Base-by-base conservation (phyloP, 2,329 filamentous ascomycete genomes). In the Trichophyton verrucosum region DNA sequence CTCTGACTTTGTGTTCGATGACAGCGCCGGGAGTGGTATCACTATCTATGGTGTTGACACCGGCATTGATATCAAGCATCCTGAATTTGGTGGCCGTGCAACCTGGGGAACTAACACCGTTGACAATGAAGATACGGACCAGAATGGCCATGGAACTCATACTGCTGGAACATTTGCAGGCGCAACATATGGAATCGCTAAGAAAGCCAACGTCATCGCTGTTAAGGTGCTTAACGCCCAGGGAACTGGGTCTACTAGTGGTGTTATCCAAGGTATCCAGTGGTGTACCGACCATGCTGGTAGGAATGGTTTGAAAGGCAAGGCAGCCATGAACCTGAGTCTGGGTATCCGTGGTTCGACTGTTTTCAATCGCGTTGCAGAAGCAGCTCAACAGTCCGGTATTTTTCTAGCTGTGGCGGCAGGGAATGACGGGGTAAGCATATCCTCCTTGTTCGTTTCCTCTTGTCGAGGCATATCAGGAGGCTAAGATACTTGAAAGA, bases 191-290 rank as follows among this genome's bases (percentile, higher is more conserved):
- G 74, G 74, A 58, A 66, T 76, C 58, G 70, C 74, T 30, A 75
- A 75, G 65, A 70, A 71, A 60, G 68, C 73, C 27, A 70, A 64
- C 17, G 61, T 76, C 22, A 65, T 75, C 46, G 78, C 78, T 51
- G 77, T 83, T 60, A 81, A 80, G 68, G 79, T 72, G 63, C 73
- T 80, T 17, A 75, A 75, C 56, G 72, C 71, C 24, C 68, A 76
- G 13, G 77, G 78, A 51, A 72, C 73, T 51, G 80, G 80, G 30
- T 76, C 72, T 22, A 74, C 72, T 51, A 71, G 73, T 30, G 74
- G 75, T 66, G 78, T 80, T 63, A 74, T 83, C 63, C 69, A 74
- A 22, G 81, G 79, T 20, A 80, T 82, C 67, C 67, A 72, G 38
- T 75, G 70, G 71, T 71, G 71, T 49, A 69, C 66, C 58, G 69